These are phyloP conservation scores for Mortierella alpina DNA, from an alignment of 192 early-diverging fungal genomes.

Conservation along the genomic window DNA sequence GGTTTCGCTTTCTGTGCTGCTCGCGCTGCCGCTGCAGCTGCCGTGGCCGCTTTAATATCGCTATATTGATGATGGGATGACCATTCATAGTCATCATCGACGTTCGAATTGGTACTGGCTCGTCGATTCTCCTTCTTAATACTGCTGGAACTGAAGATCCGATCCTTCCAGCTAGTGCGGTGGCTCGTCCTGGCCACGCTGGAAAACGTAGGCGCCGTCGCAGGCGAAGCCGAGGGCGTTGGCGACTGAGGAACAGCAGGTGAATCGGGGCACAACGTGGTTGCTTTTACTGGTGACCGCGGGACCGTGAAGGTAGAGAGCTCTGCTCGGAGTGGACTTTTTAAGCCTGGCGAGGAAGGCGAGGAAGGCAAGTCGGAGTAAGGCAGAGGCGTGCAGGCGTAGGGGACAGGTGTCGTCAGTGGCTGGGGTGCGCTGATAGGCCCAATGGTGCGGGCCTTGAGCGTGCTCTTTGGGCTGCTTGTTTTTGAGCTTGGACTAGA, in stretches of 20 bases:
- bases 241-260: neutral
- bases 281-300: constrained; percentile 26
- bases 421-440: constrained; percentile 43
- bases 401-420: constrained; percentile 36
- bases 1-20: neutral
- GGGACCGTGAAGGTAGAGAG: neutral
- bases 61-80: constrained; percentile 5
- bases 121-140: constrained; percentile 20
- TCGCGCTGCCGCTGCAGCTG: neutral
- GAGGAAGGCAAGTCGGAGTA: constrained; percentile 20
- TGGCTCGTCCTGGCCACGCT: constrained; percentile 5
- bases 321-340: neutral
- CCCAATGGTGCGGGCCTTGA: constrained; percentile 31
- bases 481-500: constrained; percentile 10
- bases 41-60: neutral
- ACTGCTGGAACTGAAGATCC: constrained; percentile 22
- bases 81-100: constrained; percentile 33
- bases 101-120: constrained; percentile 26
- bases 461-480: constrained; percentile 3
- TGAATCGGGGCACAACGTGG: constrained; percentile 28
- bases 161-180: constrained; percentile 35
- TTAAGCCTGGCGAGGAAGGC: neutral
- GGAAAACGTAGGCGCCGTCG: neutral
- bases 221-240: neutral
- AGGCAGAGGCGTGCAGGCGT: constrained; percentile 45